Evolutionary conservation across 1,284 basidiomycete species (phyloP), one percentile per base, ranked within the genome.

Genomic region (Irpex rosettiformis): DNA sequence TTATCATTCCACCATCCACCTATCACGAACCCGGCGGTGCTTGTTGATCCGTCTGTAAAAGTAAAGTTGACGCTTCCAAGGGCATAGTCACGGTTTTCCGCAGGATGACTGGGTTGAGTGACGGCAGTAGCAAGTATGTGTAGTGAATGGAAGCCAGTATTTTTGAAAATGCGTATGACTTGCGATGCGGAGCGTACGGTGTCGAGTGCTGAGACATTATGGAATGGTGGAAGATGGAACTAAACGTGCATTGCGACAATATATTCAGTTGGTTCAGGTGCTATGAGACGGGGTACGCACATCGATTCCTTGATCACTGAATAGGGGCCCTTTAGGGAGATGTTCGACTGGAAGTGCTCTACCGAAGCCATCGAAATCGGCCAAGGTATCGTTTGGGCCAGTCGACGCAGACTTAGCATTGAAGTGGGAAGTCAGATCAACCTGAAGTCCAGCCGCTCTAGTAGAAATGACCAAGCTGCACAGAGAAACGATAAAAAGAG

Each of bases 1-100:
- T 64, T 65, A 55, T 60, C 64, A 53, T 56, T 55, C 59, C 65
- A 69, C 67, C 67, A 69, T 4, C 66, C 64, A 1, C 64, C 66
- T 52, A 69, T 59, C 28, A 69, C 65, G 48, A 67, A 64, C n/a
- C 62, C 61, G 3, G 62, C 52, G 25, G 27, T 54, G 25, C 64
- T 62, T 10, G 43, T 64, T 1, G 55, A 61, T 22, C 59, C 59
- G 51, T 67, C 67, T 4, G 58, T 61, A 58, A 65, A 65, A 8
- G 52, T 59, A 30, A 61, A 60, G 11, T 56, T 61, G 11, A 65
- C 7, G 49, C 45, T 58, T 4, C 58, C 58, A 11, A 52, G 48
- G 7, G 45, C 54, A 40, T n/a, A 42, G 48, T n/a, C 18, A 8
- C 27, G 54, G 43, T n/a, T 37, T 54, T 16, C 51, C 42, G 27